phyloP scores from a whole-genome alignment of 106 monocot genomes.

The Acanthochlamys bracteata region DNA sequence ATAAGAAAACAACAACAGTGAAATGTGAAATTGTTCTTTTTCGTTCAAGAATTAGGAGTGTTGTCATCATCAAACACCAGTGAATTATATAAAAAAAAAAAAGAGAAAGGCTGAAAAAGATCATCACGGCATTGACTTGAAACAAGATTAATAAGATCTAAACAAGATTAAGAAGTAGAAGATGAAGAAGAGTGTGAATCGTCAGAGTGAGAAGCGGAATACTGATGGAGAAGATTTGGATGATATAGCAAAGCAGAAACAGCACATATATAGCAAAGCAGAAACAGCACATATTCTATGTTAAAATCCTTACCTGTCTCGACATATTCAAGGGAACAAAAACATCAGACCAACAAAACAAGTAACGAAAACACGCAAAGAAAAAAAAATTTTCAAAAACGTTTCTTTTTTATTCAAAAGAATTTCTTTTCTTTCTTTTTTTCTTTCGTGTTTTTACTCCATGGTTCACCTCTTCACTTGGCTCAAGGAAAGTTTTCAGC shows the following conservation, averaged over 20 bases:
- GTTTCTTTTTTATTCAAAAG: not conserved
- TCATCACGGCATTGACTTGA: not conserved
- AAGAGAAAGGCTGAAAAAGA: not conserved
- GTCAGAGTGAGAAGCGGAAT: not conserved
- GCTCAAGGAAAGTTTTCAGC: not conserved
- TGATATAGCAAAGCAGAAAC: not conserved
- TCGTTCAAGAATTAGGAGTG: no score
- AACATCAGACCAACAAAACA: not conserved
- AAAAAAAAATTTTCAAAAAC: not conserved
- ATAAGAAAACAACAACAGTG: no score
- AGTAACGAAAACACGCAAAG: not conserved
- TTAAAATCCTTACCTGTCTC: not conserved
- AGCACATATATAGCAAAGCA: not conserved
- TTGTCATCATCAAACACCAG: not conserved
- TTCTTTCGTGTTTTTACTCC: no score
- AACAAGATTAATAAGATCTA: not conserved
- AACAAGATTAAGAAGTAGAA: not conserved
- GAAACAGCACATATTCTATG: slow-evolving; percentile 1
- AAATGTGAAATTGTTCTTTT: no score
- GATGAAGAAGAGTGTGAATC: not conserved
- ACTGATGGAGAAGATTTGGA: slow-evolving; percentile 4
- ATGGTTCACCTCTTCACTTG: not conserved
- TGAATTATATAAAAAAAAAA: not conserved
- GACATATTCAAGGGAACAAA: no score
- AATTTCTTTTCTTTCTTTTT: not conserved